Evolutionary conservation across 768 basidiomycete species (phyloP).

Genomic region (Lactarius psammicola): DNA sequence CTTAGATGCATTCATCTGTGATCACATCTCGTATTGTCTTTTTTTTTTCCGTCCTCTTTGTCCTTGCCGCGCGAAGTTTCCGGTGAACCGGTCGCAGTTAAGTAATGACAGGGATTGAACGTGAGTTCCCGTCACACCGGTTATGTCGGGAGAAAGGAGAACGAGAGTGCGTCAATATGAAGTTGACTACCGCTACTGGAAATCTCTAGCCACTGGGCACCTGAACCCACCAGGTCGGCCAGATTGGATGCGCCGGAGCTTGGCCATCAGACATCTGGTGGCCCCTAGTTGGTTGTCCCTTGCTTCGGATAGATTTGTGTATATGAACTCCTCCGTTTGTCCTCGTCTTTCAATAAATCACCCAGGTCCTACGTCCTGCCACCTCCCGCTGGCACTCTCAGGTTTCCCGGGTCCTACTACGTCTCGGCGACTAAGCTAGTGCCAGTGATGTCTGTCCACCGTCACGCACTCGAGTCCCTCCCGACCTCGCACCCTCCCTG

Average conservation of each 20-base stretch:
- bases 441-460: constrained; percentile 14
- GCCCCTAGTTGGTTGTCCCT: constrained; percentile 12
- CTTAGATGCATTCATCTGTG: constrained; percentile 31
- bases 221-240: constrained; percentile 20
- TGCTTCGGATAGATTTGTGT: constrained; percentile 24
- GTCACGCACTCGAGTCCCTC: constrained; percentile 6
- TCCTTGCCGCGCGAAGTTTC: constrained; percentile 13
- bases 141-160: constrained; percentile 16
- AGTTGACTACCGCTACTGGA: constrained; percentile 10
- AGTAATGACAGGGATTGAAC: constrained; percentile 21
- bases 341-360: constrained; percentile 7
- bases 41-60: constrained; percentile 23
- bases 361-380: constrained; percentile 18
- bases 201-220: constrained; percentile 11
- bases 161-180: constrained; percentile 13
- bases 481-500: constrained; percentile 1
- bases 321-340: constrained; percentile 20
- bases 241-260: constrained; percentile 16
- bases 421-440: constrained; percentile 10
- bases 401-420: constrained; percentile 6
- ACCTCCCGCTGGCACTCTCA: constrained; percentile 17
- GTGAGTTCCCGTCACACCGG: constrained; percentile 22
- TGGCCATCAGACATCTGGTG: constrained; percentile 25
- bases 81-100: constrained; percentile 8
- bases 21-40: constrained; percentile 26